Evolutionary conservation across 305 asterid genomes (phyloP).

Genomic region (Withania somnifera): DNA sequence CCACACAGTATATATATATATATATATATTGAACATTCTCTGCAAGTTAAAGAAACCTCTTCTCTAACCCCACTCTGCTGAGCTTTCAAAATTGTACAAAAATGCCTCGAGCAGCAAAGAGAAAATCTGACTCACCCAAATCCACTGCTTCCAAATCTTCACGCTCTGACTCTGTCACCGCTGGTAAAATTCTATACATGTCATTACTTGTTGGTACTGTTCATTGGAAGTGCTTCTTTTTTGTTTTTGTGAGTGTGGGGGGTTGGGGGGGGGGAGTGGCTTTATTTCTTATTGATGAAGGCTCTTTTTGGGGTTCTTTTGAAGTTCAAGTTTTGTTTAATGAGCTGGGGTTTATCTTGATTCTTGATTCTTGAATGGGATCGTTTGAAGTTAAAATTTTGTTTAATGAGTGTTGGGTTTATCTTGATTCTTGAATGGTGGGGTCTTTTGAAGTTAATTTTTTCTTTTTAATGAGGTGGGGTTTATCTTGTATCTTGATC

Average conservation of each 20-base stretch:
- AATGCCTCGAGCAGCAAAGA: slow-evolving; percentile 52
- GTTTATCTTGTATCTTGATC: background rate
- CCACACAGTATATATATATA: background rate
- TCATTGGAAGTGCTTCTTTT: background rate
- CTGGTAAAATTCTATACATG: slow-evolving; percentile 23
- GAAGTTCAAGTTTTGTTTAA: background rate
- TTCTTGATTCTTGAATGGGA: background rate
- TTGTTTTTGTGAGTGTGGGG: background rate
- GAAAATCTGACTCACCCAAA: slow-evolving; percentile 36
- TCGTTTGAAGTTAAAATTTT: background rate
- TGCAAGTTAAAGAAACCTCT: background rate
- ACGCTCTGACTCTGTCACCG: slow-evolving; percentile 34
- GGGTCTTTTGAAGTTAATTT: background rate
- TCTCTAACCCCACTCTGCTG: background rate
- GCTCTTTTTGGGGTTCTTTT: background rate
- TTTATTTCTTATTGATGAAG: background rate
- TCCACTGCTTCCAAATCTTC: slow-evolving; percentile 27
- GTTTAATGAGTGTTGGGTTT: background rate
- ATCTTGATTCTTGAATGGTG: background rate
- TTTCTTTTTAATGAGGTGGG: background rate
- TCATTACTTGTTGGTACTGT: background rate
- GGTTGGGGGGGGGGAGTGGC: background rate
- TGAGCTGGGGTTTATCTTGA: background rate
- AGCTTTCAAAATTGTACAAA: background rate
- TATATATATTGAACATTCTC: background rate